Conservation (phyloP, 2,329 filamentous ascomycete species). For the Fusarium sp. region DNA sequence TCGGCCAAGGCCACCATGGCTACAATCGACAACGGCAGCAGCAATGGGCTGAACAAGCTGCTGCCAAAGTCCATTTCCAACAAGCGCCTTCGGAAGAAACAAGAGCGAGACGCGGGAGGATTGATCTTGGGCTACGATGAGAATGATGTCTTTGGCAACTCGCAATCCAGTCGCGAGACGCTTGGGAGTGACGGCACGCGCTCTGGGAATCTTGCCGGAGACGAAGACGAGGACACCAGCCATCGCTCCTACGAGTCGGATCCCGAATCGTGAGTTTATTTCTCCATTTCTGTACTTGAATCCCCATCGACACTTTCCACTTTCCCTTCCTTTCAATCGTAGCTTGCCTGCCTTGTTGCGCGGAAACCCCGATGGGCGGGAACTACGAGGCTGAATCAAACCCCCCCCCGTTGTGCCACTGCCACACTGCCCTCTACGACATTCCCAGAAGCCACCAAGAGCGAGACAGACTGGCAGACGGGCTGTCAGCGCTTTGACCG, state of each 20-base stretch:
- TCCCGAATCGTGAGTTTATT: conserved; percentile 45
- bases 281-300: conserved; percentile 1
- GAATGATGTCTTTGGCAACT: conserved; percentile 48
- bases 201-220: conserved; percentile 48
- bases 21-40: conserved; percentile 41
- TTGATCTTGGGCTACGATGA: conserved; percentile 39
- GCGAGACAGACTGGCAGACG: conserved; percentile 12
- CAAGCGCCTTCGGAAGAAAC: conserved; percentile 62
- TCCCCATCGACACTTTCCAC: not conserved
- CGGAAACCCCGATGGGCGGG: conserved; percentile 19
- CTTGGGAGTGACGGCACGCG: conserved; percentile 49
- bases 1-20: conserved; percentile 15
- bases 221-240: conserved; percentile 48
- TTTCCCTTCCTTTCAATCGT: not conserved
- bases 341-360: conserved; percentile 12
- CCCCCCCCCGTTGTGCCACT: conserved; percentile 1
- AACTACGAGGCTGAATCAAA: conserved; percentile 27
- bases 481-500: not conserved
- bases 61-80: conserved; percentile 63
- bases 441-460: conserved; percentile 28
- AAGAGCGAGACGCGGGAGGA: conserved; percentile 53
- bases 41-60: conserved; percentile 61
- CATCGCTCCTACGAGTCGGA: conserved; percentile 52
- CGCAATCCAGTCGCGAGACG: conserved; percentile 54
- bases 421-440: conserved; percentile 32